Base-by-base conservation (phyloP, 495 filamentous ascomycete genomes). In the Xylaria cubensis region DNA sequence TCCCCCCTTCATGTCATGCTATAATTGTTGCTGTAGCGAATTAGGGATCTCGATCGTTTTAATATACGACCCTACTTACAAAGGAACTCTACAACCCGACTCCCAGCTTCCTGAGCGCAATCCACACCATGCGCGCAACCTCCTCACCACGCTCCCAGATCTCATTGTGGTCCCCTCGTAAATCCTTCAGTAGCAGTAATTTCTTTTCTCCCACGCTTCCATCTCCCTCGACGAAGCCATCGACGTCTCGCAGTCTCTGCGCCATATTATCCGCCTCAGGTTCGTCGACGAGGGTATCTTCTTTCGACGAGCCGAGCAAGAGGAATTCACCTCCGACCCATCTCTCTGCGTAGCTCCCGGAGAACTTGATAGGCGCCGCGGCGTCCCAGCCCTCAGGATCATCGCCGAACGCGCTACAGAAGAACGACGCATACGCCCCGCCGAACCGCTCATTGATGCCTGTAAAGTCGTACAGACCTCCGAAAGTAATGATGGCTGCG, bases 141-240 rank as follows among this genome's bases (percentile, higher is more conserved):
- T 70, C 74, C 5, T 46, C 41, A 10, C 78, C 76, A 58, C 76
- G 48, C 66, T 67, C 41, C 75, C 78, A 78, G 9, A 75, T 64
- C 59, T 90, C 85, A 76, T 93, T 87, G 83, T 94, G 92, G n/a
- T 75, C 80, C 8, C 91, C 92, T 12, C 74, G 70, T n/a, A 92
- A 72, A 69, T 85, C 80, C 26, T 84, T 70, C 4, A 86, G 61
- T 34, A 77, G 58, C n/a, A 84, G 58, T 8, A 86, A 77, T 72
- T 70, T 71, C 64, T 64, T 78, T 61, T 72, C 69, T 67, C 73
- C 69, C 79, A 81, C 74, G 74, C 74, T 70, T 66, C 56, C 32
- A 86, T 70, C 34, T 74, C 72, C 71, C 53, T 59, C 29, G 7
- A 67, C 51, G 61, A 72, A 72, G 17, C 63, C 63, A 41, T 72